Conservation (phyloP, 1,284 basidiomycete genomes). For the Anthracocystis setariae region DNA sequence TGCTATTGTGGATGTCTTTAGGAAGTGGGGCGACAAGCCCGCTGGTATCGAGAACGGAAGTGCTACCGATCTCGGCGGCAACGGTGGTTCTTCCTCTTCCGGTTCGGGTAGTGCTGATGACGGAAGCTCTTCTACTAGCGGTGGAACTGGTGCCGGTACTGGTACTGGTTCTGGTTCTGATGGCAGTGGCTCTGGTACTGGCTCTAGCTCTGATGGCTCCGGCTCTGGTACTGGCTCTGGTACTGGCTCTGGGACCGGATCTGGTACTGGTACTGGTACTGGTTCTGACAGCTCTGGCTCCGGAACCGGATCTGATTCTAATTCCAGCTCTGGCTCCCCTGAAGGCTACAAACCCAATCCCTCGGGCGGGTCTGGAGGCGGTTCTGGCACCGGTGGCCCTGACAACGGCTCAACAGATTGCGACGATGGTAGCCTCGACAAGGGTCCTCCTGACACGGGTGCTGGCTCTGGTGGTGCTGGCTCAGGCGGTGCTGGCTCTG, state of each 20-base stretch:
- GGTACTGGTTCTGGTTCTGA: slow-evolving; percentile 9
- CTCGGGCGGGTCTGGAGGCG: too few relatives aligned
- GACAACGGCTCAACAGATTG: too few relatives aligned
- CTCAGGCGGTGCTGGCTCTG: slow-evolving; percentile 5
- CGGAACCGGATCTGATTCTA: slow-evolving; percentile 4
- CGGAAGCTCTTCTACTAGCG: background rate
- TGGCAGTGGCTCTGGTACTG: background rate
- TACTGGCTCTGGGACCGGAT: slow-evolving; percentile 7
- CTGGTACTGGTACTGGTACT: slow-evolving; percentile 13
- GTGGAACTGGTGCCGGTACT: slow-evolving; percentile 6
- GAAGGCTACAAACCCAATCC: too few relatives aligned
- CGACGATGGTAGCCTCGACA: background rate
- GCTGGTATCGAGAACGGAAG: slow-evolving; percentile 35
- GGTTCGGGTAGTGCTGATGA: background rate
- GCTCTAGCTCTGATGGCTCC: too few relatives aligned
- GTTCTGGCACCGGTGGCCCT: slow-evolving; percentile 3
- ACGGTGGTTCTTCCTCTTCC: background rate
- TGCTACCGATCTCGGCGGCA: slow-evolving; percentile 11
- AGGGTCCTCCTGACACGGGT: slow-evolving; percentile 11
- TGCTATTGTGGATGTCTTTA: slow-evolving; percentile 46
- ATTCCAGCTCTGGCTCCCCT: too few relatives aligned
- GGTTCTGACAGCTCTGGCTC: background rate
- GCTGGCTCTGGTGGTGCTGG: slow-evolving; percentile 18
- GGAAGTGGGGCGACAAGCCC: slow-evolving; percentile 46
- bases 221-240: slow-evolving; percentile 4